Evolutionary conservation across 345 rosid genomes (phyloP), one percentile per base, ranked within the genome.

Genomic region (Kernera saxatilis): DNA sequence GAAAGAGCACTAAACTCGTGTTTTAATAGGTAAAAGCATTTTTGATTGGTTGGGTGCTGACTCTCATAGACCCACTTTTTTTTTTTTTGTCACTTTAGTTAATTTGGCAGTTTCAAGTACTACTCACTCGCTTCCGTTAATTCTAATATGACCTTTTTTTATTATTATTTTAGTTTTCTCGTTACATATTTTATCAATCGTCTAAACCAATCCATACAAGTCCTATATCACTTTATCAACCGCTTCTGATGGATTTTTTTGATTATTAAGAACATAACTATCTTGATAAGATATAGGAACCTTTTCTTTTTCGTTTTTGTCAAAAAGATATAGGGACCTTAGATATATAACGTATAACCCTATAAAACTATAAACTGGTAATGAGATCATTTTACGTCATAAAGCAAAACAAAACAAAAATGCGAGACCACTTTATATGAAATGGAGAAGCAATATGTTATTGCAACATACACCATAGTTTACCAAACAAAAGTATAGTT

Each of bases 1-100:
- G 11, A 18, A 1, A 10, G 49, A 50, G 48, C 43, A 74, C 33
- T n/a, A 41, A 74, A 74, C 69, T 74, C 78, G 78, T 74, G 78
- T 67, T 18, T 8, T 32, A 30, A 67, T 26, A 37, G 19, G 56
- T 50, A 74, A 59, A 39, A 7, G 12, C 29, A 13, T 26, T 30
- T 6, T 48, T 67, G 27, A 58, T 67, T 67, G 13, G 45, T 41
- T 33, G 0, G 56, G 32, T 60, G 25, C 63, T 51, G 23, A 74
- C 37, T 74, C 73, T 59, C 56, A 73, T 29, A 57, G 4, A 66
- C 33, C 19, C 15, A 32, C 76, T 62, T 39, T 50, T 4, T 40
- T 21, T 40, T 11, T 12, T 25, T 61, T 51, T 51, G 49, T 55
- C 65, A 41, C 35, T 73, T 73, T 56, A 19, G 7, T 37, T 40